Conservation (phyloP, 139 green algal genomes). For the Picochlorum sp. region DNA sequence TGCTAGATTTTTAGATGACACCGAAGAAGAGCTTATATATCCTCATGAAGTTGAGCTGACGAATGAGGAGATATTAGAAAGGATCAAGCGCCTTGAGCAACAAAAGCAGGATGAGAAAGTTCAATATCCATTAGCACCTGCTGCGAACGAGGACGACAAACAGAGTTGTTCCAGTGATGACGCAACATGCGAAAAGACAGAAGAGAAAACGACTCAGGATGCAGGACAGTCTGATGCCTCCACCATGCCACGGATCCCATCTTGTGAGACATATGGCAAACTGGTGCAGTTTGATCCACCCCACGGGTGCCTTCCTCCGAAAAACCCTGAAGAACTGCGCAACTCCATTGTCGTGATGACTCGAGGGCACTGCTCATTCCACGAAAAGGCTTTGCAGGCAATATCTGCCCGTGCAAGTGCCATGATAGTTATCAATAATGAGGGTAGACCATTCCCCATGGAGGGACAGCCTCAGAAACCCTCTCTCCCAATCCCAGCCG, state of each 20-base stretch:
- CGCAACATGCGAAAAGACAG: not conserved
- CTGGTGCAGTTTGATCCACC: not conserved
- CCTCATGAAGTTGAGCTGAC: slow-evolving; percentile 3
- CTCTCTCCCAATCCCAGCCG: no score
- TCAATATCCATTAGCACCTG: not conserved
- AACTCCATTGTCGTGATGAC: no score
- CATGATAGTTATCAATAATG: no score
- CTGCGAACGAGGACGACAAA: not conserved
- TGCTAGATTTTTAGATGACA: not conserved
- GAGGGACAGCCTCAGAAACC: no score
- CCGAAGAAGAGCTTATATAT: not conserved
- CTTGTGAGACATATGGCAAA: not conserved
- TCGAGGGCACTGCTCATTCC: no score
- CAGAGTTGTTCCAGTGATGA: not conserved
- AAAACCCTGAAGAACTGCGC: no score
- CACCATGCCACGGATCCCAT: not conserved
- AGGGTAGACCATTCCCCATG: no score
- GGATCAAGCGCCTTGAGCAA: not conserved
- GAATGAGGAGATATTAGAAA: slow-evolving; percentile 5
- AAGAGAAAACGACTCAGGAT: not conserved
- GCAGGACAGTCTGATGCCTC: not conserved
- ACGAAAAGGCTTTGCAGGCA: no score
- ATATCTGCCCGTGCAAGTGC: no score
- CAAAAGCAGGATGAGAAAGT: not conserved
- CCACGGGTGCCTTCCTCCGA: not conserved